Evolutionary conservation across 345 rosid species (phyloP), one percentile per base, ranked within the genome.

Genomic region (Firmiana major): DNA sequence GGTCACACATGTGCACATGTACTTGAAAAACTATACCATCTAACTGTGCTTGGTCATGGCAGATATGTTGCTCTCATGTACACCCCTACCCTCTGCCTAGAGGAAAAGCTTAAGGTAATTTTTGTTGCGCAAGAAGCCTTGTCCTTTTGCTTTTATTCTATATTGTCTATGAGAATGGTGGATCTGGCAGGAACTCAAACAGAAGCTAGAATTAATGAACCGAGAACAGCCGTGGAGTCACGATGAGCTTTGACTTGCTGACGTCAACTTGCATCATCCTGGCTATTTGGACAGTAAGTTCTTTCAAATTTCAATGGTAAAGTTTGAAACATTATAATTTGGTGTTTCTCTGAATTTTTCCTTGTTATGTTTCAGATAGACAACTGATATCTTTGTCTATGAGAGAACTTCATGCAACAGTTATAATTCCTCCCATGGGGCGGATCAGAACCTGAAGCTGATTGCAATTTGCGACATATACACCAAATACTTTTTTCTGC

Each of bases 21-120:
- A 49, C 26, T 28, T 11, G 8, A 12, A 48, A 4, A 48, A 34
- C 34, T 38, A 38, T 72, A 7, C 65, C 34, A 21, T 58, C 66
- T 73, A 40, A 42, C 34, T 3, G 28, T 54, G 31, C 62, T 72
- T 49, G 16, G 11, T 54, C 48, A 36, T 72, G 49, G 42, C 71
- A 85, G 87, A 45, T 85, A 85, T 55, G 81, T 72, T 48, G 84
- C 83, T 64, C 12, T 83, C 10, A 16, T 85, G 38, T 81, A 77
- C 45, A 81, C 83, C 21, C 88, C 88, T 15, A 81, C 78, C 15
- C 48, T 85, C 11, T 85, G 88, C 75, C 22, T 79, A 71, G 88
- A 77, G 63, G 83, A 65, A 62, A 83, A 79, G 76, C 79, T 85
- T 6, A 75, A 81, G 86, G 88, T 83, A 81, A 58, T 34, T 21